Evolutionary conservation across 2,329 filamentous ascomycete genomes (phyloP), one percentile per base, ranked within the genome.

Genomic region (Curvularia eragrostidis): DNA sequence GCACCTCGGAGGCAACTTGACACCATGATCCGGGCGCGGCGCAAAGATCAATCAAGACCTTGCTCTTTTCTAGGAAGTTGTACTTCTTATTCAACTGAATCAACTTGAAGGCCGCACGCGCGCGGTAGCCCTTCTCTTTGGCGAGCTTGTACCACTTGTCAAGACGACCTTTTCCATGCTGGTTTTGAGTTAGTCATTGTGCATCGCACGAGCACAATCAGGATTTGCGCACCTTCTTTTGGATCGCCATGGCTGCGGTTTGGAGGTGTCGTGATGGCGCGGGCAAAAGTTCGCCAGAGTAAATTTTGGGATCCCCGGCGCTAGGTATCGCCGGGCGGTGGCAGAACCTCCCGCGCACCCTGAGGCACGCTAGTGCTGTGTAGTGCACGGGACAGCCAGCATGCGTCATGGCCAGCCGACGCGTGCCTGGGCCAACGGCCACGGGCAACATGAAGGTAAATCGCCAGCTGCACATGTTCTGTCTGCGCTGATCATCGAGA

Each of bases 11-110:
- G 51, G 93, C 93, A 61, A 98, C 94, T 83, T 66, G 46, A 56
- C 68, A 68, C 66, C 70, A 72, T 72, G 67, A 70, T 78, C 95
- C 95, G 30, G 95, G 95, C 19, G 95, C 95, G 65, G 95, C 95
- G 81, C 95, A 99, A 75, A 99, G 90, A 89, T 99, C 96, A 76
- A 99, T 84, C 61, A 97, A 83, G 71, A 98, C 95, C 82, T 91
- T 96, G 80, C 92, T 96, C 83, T 96, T 94, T 79, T 98, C 93
- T 68, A 99, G 83, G 79, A 99, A 99, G 67, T 92, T 91, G 89
- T 96, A 99, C 77, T 97, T 98, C 81, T 98, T 97, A 82, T 99
- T 99, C 71, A 99, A 83, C 78, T 99, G 94, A 68, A 99, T 94
- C 69, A 99, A 82, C 82, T 99, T 99, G 85, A 98, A 98, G 55